Conservation (phyloP, 192 early-diverging fungal genomes). For the Backusella liffmaniae region DNA sequence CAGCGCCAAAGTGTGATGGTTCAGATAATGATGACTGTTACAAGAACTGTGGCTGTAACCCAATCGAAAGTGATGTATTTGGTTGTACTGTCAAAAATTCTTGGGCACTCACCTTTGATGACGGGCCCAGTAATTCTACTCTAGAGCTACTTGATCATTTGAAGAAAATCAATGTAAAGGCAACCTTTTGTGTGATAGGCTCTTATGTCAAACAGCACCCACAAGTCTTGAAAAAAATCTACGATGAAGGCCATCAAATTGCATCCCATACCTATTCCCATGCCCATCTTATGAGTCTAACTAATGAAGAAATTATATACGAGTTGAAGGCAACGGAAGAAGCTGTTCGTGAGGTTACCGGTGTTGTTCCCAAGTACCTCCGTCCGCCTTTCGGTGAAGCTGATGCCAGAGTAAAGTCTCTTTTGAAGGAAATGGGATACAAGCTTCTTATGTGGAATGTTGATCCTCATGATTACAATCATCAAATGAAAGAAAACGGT, state of each 20-base stretch:
- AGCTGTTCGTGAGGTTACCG: constrained; percentile 47
- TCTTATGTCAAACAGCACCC: constrained; percentile 44
- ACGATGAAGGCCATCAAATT: constrained; percentile 59
- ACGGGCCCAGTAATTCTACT: constrained; percentile 55
- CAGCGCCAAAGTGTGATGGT: constrained; percentile 29
- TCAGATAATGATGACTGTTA: constrained; percentile 35
- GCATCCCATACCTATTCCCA: constrained; percentile 58
- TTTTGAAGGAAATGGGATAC: constrained; percentile 41
- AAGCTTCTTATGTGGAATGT: constrained; percentile 39
- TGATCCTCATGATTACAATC: constrained; percentile 36
- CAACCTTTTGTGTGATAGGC: constrained; percentile 71
- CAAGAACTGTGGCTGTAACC: constrained; percentile 30
- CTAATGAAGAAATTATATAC: constrained; percentile 36
- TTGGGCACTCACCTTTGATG: constrained; percentile 55
- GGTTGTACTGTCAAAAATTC: constrained; percentile 19
- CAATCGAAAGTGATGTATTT: constrained; percentile 27
- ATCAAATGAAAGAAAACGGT: constrained; percentile 18
- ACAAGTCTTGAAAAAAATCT: constrained; percentile 46
- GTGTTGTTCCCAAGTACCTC: constrained; percentile 55
- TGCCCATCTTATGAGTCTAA: constrained; percentile 46
- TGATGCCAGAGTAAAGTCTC: constrained; percentile 59
- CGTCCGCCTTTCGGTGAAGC: constrained; percentile 60
- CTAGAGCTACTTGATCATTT: constrained; percentile 53
- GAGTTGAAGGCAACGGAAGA: constrained; percentile 51
- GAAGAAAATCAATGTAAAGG: constrained; percentile 53